Percentiles rank a stretch among this genome's conserved stretches.
Conservation (phyloP, 1,284 basidiomycete genomes). For the Trametes polyzona region DNA sequence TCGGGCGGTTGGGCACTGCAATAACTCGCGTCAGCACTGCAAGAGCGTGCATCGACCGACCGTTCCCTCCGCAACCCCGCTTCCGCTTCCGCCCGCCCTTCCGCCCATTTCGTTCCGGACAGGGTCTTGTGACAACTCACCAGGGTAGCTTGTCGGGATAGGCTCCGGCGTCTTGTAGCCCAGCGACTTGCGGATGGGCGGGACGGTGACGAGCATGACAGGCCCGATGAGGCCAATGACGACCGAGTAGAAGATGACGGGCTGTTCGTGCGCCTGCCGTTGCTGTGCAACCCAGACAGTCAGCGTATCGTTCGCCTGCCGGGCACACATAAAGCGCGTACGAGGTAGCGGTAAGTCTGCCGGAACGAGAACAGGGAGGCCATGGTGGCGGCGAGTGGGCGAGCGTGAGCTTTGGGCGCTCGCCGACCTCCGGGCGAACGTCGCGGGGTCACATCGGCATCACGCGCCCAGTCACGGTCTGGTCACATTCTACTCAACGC, state of each 20-base stretch:
- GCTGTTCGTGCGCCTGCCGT: constrained; percentile 90
- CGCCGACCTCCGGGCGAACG: constrained; percentile 6
- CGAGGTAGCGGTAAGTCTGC: constrained; percentile 55
- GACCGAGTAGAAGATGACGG: constrained; percentile 90
- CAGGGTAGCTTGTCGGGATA: constrained; percentile 84
- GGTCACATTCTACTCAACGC: constrained; percentile 10
- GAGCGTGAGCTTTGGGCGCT: background rate
- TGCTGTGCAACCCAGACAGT: constrained; percentile 44
- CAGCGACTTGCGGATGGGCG: constrained; percentile 74
- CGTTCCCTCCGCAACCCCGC: background rate
- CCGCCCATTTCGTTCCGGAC: too few species aligned
- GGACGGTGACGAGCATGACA: constrained; percentile 74
- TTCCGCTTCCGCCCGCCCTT: too few species aligned
- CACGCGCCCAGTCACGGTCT: background rate
- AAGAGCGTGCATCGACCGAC: background rate
- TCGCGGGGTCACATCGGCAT: background rate
- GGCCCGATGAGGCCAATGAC: constrained; percentile 81
- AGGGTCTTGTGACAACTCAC: constrained; percentile 72
- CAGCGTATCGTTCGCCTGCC: background rate
- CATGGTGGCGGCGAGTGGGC: constrained; percentile 37
- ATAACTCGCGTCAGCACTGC: background rate
- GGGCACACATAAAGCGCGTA: constrained; percentile 26
- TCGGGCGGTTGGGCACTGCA: constrained; percentile 53
- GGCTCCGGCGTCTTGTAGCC: constrained; percentile 79
- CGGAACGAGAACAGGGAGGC: constrained; percentile 49